These are phyloP conservation scores for Trypanosoma brucei DNA, from an alignment of 208 protist species.

Conservation along the genomic window DNA sequence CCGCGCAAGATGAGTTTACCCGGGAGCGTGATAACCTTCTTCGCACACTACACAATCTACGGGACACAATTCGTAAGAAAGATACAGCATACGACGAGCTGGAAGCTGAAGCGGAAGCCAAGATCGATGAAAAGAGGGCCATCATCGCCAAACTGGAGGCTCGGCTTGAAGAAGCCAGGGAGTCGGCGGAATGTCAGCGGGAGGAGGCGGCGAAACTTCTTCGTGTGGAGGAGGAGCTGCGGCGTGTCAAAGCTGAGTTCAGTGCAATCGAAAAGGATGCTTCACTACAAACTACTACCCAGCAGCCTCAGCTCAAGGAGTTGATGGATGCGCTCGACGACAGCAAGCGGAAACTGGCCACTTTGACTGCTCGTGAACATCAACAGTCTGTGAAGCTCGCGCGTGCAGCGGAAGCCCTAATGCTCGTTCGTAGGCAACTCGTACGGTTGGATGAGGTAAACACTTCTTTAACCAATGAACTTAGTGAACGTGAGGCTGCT, in stretches of 20 bases:
- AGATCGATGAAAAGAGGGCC: constrained; percentile 67
- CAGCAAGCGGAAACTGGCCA: constrained; percentile 16
- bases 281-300: background rate
- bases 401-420: constrained; percentile 23
- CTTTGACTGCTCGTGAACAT: constrained; percentile 13
- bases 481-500: constrained; percentile 19
- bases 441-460: constrained; percentile 20
- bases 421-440: constrained; percentile 15
- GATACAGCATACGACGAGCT: constrained; percentile 45
- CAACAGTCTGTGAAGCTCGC: constrained; percentile 17
- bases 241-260: constrained; percentile 4
- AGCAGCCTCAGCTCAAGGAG: constrained; percentile 24
- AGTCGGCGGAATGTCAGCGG: constrained; percentile 12
- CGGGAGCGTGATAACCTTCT: constrained; percentile 69
- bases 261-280: constrained; percentile 1
- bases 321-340: constrained; percentile 22
- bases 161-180: constrained; percentile 25
- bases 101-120: constrained; percentile 62
- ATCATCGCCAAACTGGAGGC: constrained; percentile 57
- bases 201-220: constrained; percentile 8
- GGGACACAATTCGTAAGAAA: constrained; percentile 53
- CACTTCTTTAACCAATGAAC: constrained; percentile 8
- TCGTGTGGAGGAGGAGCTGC: constrained; percentile 12
- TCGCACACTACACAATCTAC: constrained; percentile 67
- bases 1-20: constrained; percentile 23